These are phyloP conservation scores for Collybia nuda DNA, from an alignment of 768 basidiomycete species.

Conservation along the genomic window DNA sequence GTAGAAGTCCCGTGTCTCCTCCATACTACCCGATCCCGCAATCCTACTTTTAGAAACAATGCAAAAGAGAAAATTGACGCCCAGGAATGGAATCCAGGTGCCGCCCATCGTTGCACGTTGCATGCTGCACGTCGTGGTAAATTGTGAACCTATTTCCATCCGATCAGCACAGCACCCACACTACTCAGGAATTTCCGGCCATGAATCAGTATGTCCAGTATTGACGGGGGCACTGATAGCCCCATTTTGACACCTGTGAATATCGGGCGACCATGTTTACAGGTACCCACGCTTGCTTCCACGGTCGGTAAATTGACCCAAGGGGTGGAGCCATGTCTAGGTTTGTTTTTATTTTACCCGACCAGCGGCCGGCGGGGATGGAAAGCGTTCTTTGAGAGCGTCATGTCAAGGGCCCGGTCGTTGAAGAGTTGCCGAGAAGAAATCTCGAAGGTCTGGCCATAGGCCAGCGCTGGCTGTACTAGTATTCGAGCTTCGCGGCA, in stretches of 20 bases:
- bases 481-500: too few species aligned
- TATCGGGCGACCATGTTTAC: not conserved
- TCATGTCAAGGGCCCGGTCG: too few species aligned
- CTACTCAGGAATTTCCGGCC: not conserved
- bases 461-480: too few species aligned
- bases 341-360: not conserved
- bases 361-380: conserved; percentile 2
- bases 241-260: conserved; percentile 9
- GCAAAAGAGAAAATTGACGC: too few species aligned
- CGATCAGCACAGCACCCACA: not conserved
- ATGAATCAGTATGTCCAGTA: not conserved
- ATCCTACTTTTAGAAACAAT: too few species aligned
- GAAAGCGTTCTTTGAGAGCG: too few species aligned
- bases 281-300: conserved; percentile 1
- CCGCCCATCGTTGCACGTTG: conserved; percentile 4
- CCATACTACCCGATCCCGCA: too few species aligned
- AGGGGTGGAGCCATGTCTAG: not conserved
- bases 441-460: too few species aligned
- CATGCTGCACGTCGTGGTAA: not conserved
- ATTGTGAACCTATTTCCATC: not conserved
- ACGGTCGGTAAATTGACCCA: not conserved
- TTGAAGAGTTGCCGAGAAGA: too few species aligned
- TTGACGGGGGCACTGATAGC: not conserved
- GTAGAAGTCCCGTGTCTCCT: too few species aligned
- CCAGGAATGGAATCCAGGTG: not conserved